phyloP scores from a whole-genome alignment of 352 stramenopile species.

The Phytophthora boehmeriae region DNA sequence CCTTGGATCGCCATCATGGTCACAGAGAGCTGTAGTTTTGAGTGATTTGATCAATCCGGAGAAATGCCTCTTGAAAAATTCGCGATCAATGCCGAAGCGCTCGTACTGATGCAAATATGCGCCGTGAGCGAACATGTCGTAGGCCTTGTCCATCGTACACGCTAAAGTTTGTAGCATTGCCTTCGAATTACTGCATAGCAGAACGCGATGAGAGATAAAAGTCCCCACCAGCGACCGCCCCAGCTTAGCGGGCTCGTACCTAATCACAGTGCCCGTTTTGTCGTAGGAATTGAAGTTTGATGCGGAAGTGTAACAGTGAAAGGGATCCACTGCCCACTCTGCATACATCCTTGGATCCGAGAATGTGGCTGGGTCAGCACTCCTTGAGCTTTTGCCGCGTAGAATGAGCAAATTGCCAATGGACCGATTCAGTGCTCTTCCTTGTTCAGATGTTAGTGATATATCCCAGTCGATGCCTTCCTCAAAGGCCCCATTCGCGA shows the following conservation, averaged over 20 bases:
- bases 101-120: slow-evolving; percentile 76
- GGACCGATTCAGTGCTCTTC: slow-evolving; percentile 40
- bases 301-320: slow-evolving; percentile 35
- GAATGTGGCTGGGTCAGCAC: slow-evolving; percentile 41
- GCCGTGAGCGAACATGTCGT: slow-evolving; percentile 69
- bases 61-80: slow-evolving; percentile 73
- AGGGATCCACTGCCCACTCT: slow-evolving; percentile 43
- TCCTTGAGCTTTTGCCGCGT: slow-evolving; percentile 37
- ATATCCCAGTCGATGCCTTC: slow-evolving; percentile 70
- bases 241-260: slow-evolving; percentile 25
- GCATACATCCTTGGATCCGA: slow-evolving; percentile 50
- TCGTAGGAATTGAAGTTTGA: slow-evolving; percentile 64
- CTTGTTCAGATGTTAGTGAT: slow-evolving; percentile 33
- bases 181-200: slow-evolving; percentile 66
- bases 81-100: slow-evolving; percentile 53
- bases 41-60: slow-evolving; percentile 74
- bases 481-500: slow-evolving; percentile 61
- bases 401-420: slow-evolving; percentile 60
- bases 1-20: not conserved
- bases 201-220: not conserved
- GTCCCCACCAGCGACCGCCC: not conserved
- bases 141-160: slow-evolving; percentile 59
- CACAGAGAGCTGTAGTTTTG: slow-evolving; percentile 56
- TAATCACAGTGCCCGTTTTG: slow-evolving; percentile 67
- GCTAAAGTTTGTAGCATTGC: slow-evolving; percentile 53